Evolutionary conservation across 345 rosid species (phyloP).

Genomic region (Moricandia moricandioides): DNA sequence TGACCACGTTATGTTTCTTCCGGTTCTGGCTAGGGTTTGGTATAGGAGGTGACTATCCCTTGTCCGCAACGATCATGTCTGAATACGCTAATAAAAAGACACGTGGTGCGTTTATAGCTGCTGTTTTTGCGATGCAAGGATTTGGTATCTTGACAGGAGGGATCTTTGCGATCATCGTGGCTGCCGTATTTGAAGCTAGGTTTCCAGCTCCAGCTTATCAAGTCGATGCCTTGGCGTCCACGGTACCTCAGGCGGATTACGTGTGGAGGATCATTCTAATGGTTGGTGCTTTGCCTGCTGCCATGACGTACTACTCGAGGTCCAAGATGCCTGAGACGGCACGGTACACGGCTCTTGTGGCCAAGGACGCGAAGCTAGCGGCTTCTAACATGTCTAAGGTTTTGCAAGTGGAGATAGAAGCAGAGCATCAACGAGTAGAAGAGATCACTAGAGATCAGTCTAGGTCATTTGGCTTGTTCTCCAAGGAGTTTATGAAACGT

Average conservation of each 20-base stretch:
- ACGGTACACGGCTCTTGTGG: conserved; percentile 84
- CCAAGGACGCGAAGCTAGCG: conserved; percentile 68
- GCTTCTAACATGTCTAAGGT: conserved; percentile 84
- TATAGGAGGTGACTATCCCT: conserved; percentile 80
- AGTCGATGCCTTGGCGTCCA: conserved; percentile 46
- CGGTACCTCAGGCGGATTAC: conserved; percentile 67
- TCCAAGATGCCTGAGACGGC: conserved; percentile 93
- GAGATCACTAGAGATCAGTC: conserved; percentile 16
- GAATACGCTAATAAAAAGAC: conserved; percentile 88
- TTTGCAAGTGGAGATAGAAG: conserved; percentile 65
- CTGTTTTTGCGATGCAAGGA: conserved; percentile 93
- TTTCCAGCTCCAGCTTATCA: conserved; percentile 56
- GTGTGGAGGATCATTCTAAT: conserved; percentile 78
- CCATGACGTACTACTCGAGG: conserved; percentile 73
- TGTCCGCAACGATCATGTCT: conserved; percentile 82
- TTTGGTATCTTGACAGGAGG: conserved; percentile 82
- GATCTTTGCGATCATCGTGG: conserved; percentile 53
- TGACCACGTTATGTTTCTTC: conserved; percentile 74
- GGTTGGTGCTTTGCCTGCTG: conserved; percentile 86
- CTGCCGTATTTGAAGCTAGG: conserved; percentile 49
- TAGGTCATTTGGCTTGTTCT: conserved; percentile 57
- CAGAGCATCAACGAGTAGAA: conserved; percentile 47
- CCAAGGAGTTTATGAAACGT: conserved; percentile 51
- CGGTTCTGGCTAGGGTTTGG: conserved; percentile 89
- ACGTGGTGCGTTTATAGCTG: conserved; percentile 83